Percentiles rank a stretch among this genome's conserved stretches.
phyloP scores from a whole-genome alignment of 176 grass and related monocot species.

The Elymus sibiricus region DNA sequence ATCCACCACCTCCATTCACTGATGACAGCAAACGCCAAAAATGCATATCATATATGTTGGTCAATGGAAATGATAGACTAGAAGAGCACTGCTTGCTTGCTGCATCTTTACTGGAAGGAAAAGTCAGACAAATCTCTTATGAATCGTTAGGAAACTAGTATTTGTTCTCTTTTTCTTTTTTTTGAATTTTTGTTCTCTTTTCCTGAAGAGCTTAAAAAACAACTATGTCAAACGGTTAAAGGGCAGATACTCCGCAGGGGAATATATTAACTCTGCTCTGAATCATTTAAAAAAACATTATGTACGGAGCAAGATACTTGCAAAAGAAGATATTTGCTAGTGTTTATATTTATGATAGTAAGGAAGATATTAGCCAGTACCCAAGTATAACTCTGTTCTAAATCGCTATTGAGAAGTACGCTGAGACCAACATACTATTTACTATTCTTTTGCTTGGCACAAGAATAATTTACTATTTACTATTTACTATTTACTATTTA shows the following conservation, averaged over 20 bases:
- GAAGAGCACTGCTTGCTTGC: neutral
- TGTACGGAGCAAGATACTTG: too few relatives aligned
- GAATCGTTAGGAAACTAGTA: neutral
- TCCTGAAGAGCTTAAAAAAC: neutral
- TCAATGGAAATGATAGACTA: neutral
- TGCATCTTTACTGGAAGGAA: neutral
- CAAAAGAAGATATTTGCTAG: too few relatives aligned
- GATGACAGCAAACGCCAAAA: neutral
- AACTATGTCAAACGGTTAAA: neutral
- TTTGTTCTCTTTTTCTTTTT: too few relatives aligned
- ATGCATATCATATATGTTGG: too few relatives aligned
- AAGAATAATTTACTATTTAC: too few relatives aligned
- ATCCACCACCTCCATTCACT: neutral
- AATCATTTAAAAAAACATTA: neutral
- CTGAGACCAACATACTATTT: too few relatives aligned
- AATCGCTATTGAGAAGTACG: too few relatives aligned
- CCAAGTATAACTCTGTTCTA: too few relatives aligned
- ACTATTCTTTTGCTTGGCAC: too few relatives aligned
- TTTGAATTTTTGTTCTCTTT: neutral
- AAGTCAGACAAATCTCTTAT: too few relatives aligned
- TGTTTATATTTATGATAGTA: too few relatives aligned
- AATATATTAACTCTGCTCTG: neutral
- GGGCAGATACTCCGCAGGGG: neutral
- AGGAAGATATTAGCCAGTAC: neutral
- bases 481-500: too few relatives aligned